Percentiles rank a stretch among this genome's conserved stretches.
Evolutionary conservation across 2,329 filamentous ascomycete genomes (phyloP).

Genomic region (Raffaelea albimanens): DNA sequence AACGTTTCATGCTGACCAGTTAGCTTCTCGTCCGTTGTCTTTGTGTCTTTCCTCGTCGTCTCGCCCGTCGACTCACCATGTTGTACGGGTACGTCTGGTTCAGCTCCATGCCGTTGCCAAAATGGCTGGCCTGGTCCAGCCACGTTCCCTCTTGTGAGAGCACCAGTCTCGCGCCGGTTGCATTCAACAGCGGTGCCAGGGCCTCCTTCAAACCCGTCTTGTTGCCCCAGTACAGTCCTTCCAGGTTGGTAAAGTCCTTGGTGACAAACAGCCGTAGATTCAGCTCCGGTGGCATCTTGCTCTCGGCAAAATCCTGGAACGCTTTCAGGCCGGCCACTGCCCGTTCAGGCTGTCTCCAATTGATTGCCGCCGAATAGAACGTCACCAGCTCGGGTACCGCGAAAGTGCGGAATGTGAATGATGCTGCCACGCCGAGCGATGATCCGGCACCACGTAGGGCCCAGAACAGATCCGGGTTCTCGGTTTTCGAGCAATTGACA

Average conservation of each 20-base stretch:
- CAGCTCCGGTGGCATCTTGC: conserved; percentile 27
- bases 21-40: not conserved
- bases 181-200: conserved; percentile 23
- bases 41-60: not conserved
- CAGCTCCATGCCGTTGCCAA: conserved; percentile 20
- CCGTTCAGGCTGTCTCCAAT: conserved; percentile 16
- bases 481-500: conserved; percentile 20
- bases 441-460: conserved; percentile 29
- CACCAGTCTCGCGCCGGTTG: conserved; percentile 23
- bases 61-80: conserved; percentile 8
- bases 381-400: conserved; percentile 23
- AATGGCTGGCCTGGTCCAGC: conserved; percentile 23
- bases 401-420: conserved; percentile 30
- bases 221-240: conserved; percentile 28
- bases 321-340: conserved; percentile 16
- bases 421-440: conserved; percentile 32
- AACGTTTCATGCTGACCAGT: conserved; percentile 29
- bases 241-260: conserved; percentile 24
- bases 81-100: conserved; percentile 21
- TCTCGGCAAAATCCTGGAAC: conserved; percentile 17
- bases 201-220: conserved; percentile 22
- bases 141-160: conserved; percentile 20
- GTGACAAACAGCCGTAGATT: conserved; percentile 31
- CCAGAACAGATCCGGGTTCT: conserved; percentile 31
- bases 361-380: conserved; percentile 17